A percentile compares a stretch with the other conserved stretches of the same genome.
Evolutionary conservation across 768 basidiomycete genomes (phyloP).

Genomic region (Postia placenta): DNA sequence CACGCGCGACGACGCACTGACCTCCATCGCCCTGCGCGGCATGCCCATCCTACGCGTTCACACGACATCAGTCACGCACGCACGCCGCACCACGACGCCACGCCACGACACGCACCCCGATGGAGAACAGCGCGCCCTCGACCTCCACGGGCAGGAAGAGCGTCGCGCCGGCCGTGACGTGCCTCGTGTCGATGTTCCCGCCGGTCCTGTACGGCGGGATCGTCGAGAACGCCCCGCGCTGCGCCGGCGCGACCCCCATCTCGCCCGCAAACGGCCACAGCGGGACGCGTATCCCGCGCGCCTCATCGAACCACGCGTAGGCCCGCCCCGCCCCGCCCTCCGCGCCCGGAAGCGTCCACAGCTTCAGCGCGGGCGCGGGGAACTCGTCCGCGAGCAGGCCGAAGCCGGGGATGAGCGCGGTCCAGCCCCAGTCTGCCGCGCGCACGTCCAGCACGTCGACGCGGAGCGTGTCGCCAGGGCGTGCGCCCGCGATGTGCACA

Average conservation of each 20-base stretch:
- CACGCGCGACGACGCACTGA: constrained; percentile 18
- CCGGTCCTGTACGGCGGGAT: constrained; percentile 60
- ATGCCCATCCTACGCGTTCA: constrained; percentile 46
- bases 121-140: constrained; percentile 54
- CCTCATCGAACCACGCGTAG: constrained; percentile 47
- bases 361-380: constrained; percentile 42
- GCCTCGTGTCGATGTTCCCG: constrained; percentile 57
- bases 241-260: constrained; percentile 54
- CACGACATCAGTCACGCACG: background rate
- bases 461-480: constrained; percentile 52
- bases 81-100: background rate
- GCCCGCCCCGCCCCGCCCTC: constrained; percentile 15
- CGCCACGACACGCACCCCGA: constrained; percentile 38
- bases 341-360: constrained; percentile 39
- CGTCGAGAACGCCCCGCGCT: constrained; percentile 47
- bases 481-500: constrained; percentile 44
- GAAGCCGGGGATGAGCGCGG: constrained; percentile 52
- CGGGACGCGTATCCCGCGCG: constrained; percentile 42
- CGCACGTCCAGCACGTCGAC: constrained; percentile 45
- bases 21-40: constrained; percentile 66
- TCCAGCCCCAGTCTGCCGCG: constrained; percentile 60
- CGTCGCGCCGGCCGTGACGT: constrained; percentile 48
- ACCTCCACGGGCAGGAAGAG: constrained; percentile 54
- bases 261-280: constrained; percentile 56
- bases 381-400: constrained; percentile 54